phyloP scores from a whole-genome alignment of 345 rosid genomes.

The Eucalyptus marginata region DNA sequence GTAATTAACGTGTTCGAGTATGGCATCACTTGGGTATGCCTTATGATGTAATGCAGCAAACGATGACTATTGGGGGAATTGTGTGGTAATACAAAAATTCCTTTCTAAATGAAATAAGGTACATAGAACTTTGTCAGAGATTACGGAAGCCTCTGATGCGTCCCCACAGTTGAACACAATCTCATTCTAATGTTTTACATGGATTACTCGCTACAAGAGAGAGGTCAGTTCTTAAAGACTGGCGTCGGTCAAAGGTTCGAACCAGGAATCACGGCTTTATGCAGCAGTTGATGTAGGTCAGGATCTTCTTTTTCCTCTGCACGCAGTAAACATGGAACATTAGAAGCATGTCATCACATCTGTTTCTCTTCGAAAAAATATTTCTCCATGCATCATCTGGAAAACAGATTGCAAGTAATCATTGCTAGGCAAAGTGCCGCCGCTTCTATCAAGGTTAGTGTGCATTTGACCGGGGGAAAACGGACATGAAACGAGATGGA shows the following conservation, averaged over 20 bases:
- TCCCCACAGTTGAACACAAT: neutral
- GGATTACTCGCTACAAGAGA: neutral
- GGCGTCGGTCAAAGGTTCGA: neutral
- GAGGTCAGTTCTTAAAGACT: neutral
- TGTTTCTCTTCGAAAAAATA: neutral
- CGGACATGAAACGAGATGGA: conserved; percentile 5
- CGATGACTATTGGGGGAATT: neutral
- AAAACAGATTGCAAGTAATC: neutral
- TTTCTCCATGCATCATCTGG: neutral
- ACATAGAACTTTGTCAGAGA: neutral
- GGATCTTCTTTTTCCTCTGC: conserved; percentile 76
- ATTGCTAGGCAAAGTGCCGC: neutral
- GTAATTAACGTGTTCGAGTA: neutral
- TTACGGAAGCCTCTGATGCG: neutral
- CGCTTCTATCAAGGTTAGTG: conserved; percentile 19
- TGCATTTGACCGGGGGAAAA: conserved; percentile 30
- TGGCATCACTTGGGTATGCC: neutral
- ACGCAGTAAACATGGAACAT: conserved; percentile 2
- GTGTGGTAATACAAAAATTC: neutral
- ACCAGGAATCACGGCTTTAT: conserved; percentile 30
- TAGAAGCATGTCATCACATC: neutral
- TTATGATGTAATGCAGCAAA: neutral
- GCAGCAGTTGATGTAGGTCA: conserved; percentile 80
- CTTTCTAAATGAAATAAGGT: neutral
- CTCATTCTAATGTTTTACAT: neutral